Conservation (phyloP, 306 rosid species). For the Dalbergia cultrata region DNA sequence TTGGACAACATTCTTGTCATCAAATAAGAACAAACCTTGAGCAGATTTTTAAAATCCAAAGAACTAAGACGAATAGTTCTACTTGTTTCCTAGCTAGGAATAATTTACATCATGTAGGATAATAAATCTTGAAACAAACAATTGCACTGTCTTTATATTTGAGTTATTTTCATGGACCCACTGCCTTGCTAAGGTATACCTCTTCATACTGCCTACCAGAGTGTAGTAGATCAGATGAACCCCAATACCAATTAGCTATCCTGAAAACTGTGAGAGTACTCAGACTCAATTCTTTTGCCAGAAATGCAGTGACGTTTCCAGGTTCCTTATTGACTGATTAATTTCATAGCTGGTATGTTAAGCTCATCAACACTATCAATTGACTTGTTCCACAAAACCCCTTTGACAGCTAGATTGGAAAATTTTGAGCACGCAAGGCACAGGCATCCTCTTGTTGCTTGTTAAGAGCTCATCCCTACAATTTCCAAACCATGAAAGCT, state of each 20-base stretch:
- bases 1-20: conserved; percentile 53
- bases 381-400: conserved; percentile 56
- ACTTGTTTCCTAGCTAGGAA: conserved; percentile 58
- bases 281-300: conserved; percentile 59
- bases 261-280: conserved; percentile 50
- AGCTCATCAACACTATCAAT: conserved; percentile 57
- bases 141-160: conserved; percentile 54
- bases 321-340: conserved; percentile 69
- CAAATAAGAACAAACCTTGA: conserved; percentile 44
- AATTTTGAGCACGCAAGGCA: conserved; percentile 56
- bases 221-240: conserved; percentile 47
- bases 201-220: conserved; percentile 56
- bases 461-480: conserved; percentile 53
- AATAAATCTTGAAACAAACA: conserved; percentile 59
- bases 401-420: conserved; percentile 52
- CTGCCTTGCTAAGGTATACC: conserved; percentile 48
- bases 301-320: conserved; percentile 53
- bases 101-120: conserved; percentile 59
- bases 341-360: conserved; percentile 57
- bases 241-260: conserved; percentile 55
- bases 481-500: conserved; percentile 54
- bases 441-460: conserved; percentile 57
- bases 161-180: conserved; percentile 51
- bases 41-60: conserved; percentile 48
- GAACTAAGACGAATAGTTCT: conserved; percentile 54